These are phyloP conservation scores for Singerocomus inundabilis DNA, from an alignment of 1,284 basidiomycete species.

Conservation along the genomic window DNA sequence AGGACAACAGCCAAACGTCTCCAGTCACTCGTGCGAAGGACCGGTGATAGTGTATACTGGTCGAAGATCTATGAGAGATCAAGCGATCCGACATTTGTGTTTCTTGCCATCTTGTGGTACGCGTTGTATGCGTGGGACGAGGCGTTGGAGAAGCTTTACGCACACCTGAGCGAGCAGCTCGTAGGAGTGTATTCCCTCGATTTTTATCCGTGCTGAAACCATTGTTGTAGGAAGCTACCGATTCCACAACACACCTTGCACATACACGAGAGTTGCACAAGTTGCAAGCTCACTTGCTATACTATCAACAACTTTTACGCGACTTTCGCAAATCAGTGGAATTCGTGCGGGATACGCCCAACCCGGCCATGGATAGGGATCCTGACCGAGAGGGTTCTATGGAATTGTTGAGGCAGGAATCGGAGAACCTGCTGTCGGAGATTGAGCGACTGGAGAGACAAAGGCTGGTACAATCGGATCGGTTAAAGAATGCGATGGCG, in stretches of 20 bases:
- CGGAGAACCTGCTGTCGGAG: constrained; percentile 41
- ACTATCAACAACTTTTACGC: constrained; percentile 50
- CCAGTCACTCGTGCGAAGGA: constrained; percentile 35
- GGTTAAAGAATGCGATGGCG: constrained; percentile 52
- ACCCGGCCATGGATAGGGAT: constrained; percentile 40
- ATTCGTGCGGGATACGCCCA: constrained; percentile 46
- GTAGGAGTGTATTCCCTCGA: constrained; percentile 29
- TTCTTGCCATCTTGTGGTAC: constrained; percentile 55
- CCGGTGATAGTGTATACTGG: too few relatives aligned
- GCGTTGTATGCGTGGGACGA: constrained; percentile 60
- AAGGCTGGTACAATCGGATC: constrained; percentile 42
- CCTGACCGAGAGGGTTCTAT: constrained; percentile 18
- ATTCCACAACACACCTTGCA: constrained; percentile 33
- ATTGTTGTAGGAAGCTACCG: constrained; percentile 41
- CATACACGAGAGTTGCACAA: constrained; percentile 52
- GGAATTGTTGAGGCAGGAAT: constrained; percentile 42
- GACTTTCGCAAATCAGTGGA: constrained; percentile 52
- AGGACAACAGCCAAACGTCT: constrained; percentile 37
- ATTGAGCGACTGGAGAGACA: constrained; percentile 45
- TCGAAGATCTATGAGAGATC: constrained; percentile 46
- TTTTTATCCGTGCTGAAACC: not conserved
- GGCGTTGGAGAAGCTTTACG: constrained; percentile 48
- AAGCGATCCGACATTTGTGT: constrained; percentile 50
- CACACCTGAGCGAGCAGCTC: constrained; percentile 42
- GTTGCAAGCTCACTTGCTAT: constrained; percentile 52